Evolutionary conservation across 257 asterid genomes (phyloP).

Genomic region (Capsicum chinense): DNA sequence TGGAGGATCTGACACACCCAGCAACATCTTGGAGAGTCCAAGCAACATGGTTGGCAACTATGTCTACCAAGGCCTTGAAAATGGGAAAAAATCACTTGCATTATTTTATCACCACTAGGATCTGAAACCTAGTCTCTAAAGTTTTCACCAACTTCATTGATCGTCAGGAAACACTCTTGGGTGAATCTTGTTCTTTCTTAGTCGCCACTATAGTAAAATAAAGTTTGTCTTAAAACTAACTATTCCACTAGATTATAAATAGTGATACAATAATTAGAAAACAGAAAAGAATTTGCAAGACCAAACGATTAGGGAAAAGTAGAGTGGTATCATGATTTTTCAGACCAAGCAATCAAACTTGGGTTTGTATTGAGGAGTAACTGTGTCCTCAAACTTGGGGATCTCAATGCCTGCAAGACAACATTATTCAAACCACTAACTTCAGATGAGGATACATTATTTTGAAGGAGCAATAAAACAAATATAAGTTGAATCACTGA

Average conservation of each 20-base stretch:
- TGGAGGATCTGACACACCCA: too few species aligned
- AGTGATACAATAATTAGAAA: neutral
- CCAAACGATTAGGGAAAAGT: neutral
- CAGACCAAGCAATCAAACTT: conserved; percentile 89
- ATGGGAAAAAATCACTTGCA: neutral
- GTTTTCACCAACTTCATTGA: neutral
- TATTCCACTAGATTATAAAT: neutral
- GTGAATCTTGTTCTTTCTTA: neutral
- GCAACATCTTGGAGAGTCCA: too few species aligned
- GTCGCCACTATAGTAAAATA: neutral
- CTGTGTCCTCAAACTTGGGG: conserved; percentile 84
- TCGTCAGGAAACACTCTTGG: neutral
- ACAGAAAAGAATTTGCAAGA: neutral
- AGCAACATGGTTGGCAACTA: too few species aligned
- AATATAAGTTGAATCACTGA: neutral
- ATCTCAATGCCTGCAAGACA: conserved; percentile 66
- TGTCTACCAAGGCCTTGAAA: neutral
- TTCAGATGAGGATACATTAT: neutral
- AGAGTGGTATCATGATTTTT: neutral
- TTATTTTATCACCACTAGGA: neutral
- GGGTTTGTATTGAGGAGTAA: conserved; percentile 86
- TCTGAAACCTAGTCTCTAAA: neutral
- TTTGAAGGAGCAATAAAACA: neutral
- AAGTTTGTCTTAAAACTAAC: neutral
- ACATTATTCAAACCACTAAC: conserved; percentile 22